Evolutionary conservation across 139 green algal genomes (phyloP), one percentile per base, ranked within the genome.

Genomic region (Diplosphaera chodatii): DNA sequence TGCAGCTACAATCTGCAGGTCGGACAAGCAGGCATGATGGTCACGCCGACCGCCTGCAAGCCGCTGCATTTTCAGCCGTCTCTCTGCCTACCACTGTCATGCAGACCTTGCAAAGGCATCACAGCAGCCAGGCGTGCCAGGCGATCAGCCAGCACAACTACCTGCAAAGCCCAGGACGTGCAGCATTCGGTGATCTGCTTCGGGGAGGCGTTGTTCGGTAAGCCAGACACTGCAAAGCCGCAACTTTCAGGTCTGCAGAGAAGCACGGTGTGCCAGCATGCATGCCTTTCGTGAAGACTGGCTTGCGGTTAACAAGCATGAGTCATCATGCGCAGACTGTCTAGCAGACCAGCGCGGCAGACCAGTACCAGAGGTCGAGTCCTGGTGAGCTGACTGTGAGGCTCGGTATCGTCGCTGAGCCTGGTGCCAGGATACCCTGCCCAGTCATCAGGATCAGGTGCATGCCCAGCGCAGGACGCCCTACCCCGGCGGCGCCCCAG

Each of bases 401-500:
- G 30, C 15, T 41, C 63, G 37, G 22, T 65, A 27, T 29, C 16
- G 5, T 29, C 56, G 27, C 27, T 65, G n/a, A n/a, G n/a, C n/a
- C n/a, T 65, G 56, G 13, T 65, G 23, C 23, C 22, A 63, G 10
- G 37, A 48, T 13, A 48, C 13, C 37, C 10, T 48, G 37, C 13
- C 10, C 37, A 48, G 8, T 48, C 10, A 48, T 48, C 37, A 8
- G 37, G 10, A 48, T 8, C 37, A 48, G 10, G 37, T n/a, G n/a
- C n/a, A n/a, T n/a, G 37, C 37, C 8, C 13, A 21, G 37, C 48
- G n/a, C 78, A 84, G 80, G 91, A 96, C 84, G 27, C 89, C 90
- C 6, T 92, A 91, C 64, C 88, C 91, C 4, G 92, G 92, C 10
- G 92, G 92, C 16, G 92, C 92, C 0, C 86, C 89, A 4, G 80